Evolutionary conservation across 1,284 basidiomycete genomes (phyloP).

Genomic region (Apiotrichum sp.): DNA sequence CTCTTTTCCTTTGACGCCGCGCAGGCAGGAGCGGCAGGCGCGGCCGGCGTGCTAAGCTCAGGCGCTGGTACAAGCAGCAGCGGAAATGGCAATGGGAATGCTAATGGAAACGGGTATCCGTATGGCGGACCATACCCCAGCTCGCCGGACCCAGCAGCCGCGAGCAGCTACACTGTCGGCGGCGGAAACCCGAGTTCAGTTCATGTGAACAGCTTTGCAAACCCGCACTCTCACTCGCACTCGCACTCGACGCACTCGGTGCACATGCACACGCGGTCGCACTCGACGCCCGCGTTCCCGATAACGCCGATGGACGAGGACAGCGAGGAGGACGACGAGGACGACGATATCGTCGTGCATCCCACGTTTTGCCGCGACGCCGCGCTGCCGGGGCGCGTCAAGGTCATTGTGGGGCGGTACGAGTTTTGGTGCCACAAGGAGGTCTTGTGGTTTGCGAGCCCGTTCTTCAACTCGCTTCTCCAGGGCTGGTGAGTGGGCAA

Average conservation of each 20-base stretch:
- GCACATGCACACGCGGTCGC: conserved; percentile 9
- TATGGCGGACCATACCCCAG: background rate
- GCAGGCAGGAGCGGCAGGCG: background rate
- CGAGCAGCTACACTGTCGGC: conserved; percentile 2
- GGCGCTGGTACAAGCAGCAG: background rate
- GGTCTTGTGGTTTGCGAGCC: conserved; percentile 42
- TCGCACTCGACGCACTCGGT: background rate
- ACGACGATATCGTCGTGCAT: conserved; percentile 33
- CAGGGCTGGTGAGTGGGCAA: conserved; percentile 32
- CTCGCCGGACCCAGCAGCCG: background rate
- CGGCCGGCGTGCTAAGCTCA: background rate
- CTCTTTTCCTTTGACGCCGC: conserved; percentile 9
- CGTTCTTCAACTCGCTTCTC: conserved; percentile 41
- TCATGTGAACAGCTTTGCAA: too few species aligned
- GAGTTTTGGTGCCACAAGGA: conserved; percentile 47
- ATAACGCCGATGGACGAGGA: conserved; percentile 1
- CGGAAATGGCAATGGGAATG: background rate
- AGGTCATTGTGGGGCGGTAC: conserved; percentile 35
- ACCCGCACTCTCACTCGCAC: background rate
- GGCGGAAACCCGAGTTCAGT: background rate
- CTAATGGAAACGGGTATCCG: background rate
- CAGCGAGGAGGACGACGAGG: conserved; percentile 21
- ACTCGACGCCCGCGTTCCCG: conserved; percentile 6
- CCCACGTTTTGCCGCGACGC: conserved; percentile 32
- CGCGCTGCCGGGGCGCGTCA: conserved; percentile 32